A percentile compares a stretch with the other conserved stretches of the same genome.
Evolutionary conservation across 148 eudicot genomes (phyloP).

Genomic region (Rhododendron molle): DNA sequence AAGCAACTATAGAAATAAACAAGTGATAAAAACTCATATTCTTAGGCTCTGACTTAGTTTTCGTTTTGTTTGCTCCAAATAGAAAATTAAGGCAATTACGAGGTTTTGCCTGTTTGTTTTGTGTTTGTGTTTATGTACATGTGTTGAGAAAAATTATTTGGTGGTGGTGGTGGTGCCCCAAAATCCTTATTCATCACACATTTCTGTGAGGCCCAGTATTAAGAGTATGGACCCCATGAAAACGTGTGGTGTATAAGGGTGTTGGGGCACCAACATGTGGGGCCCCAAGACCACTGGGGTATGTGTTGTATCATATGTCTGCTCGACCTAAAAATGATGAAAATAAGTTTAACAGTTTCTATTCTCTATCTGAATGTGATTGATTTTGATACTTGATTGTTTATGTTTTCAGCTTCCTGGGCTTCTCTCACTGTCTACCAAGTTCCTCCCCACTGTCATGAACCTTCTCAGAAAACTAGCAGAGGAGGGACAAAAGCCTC

Average conservation of each 20-base stretch:
- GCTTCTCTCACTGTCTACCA: constrained; percentile 72
- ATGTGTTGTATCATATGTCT: not conserved
- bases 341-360: not conserved
- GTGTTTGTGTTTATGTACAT: not conserved
- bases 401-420: constrained; percentile 72
- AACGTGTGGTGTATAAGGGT: no score
- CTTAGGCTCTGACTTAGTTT: not conserved
- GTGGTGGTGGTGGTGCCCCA: not conserved
- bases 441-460: constrained; percentile 80
- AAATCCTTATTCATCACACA: not conserved
- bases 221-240: no score
- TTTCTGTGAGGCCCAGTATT: not conserved
- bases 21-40: not conserved
- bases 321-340: not conserved
- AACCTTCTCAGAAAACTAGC: constrained; percentile 81
- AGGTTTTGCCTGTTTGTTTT: not conserved
- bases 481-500: constrained; percentile 59
- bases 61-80: not conserved
- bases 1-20: not conserved
- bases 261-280: no score
- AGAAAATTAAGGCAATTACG: not conserved
- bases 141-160: not conserved
- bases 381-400: constrained; percentile 17
- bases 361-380: not conserved
- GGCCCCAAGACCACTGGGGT: not conserved